Conservation (phyloP, 2,329 filamentous ascomycete species). For the Pseudopyrenochaeta lycopersici region DNA sequence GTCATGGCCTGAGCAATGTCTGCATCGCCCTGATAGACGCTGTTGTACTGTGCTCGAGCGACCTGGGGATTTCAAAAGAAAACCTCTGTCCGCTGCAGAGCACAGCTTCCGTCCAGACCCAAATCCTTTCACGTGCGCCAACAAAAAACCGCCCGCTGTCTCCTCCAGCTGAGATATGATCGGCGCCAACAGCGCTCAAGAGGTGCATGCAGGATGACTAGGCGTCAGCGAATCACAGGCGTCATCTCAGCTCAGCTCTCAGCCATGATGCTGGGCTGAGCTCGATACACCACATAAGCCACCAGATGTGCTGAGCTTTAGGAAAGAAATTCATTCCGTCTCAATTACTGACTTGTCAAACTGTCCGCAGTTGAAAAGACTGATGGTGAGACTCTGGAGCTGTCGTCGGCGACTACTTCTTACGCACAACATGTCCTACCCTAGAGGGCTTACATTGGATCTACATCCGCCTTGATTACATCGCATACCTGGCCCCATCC, state of each 20-base stretch:
- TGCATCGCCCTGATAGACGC: neutral
- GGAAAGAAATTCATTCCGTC: neutral
- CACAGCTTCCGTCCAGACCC: conserved; percentile 4
- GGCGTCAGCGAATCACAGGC: conserved; percentile 16
- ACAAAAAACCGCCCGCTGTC: neutral
- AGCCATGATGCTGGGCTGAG: conserved; percentile 22
- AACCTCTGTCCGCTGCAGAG: neutral
- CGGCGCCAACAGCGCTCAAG: conserved; percentile 4
- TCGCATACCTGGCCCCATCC: conserved; percentile 9
- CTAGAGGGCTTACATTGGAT: conserved; percentile 11
- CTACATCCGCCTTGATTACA: conserved; percentile 5
- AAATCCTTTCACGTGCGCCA: conserved; percentile 5
- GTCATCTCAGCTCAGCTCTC: conserved; percentile 26
- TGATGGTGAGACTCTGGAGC: neutral
- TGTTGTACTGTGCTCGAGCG: neutral
- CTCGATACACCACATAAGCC: conserved; percentile 4
- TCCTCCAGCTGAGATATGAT: conserved; percentile 18
- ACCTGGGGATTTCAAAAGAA: conserved; percentile 9
- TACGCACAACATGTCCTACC: neutral
- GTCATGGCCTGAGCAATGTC: neutral
- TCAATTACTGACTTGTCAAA: neutral
- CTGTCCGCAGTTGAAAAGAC: neutral
- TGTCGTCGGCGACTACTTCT: neutral
- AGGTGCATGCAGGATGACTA: conserved; percentile 21
- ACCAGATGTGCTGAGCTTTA: conserved; percentile 4